Percentiles rank a stretch among this genome's conserved stretches.
Evolutionary conservation across 2,329 filamentous ascomycete species (phyloP).

Genomic region (Colletotrichum sp.): DNA sequence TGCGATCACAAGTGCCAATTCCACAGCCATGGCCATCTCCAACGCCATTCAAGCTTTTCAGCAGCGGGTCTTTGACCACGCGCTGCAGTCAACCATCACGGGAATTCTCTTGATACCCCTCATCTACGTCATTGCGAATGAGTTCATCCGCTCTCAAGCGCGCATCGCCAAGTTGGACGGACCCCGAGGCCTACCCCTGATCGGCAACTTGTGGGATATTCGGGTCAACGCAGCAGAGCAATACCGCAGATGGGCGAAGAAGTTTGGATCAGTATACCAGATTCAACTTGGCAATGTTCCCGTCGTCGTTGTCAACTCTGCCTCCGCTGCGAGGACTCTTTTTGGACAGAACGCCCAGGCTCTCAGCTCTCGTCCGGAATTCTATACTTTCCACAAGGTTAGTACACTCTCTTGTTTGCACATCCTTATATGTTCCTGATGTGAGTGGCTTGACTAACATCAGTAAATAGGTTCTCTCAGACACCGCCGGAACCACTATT

Average conservation of each 20-base stretch:
- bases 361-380: conserved; percentile 59
- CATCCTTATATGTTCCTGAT: not conserved
- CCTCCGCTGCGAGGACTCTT: conserved; percentile 53
- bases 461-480: conserved; percentile 58
- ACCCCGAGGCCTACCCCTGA: conserved; percentile 54
- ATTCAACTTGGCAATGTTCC: conserved; percentile 63
- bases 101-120: conserved; percentile 31
- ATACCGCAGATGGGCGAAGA: conserved; percentile 58
- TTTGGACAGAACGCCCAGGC: conserved; percentile 60
- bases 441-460: no score
- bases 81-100: conserved; percentile 20
- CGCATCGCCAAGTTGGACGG: conserved; percentile 53
- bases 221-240: conserved; percentile 60
- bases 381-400: conserved; percentile 66
- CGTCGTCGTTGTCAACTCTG: conserved; percentile 60
- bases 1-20: not conserved
- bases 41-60: conserved; percentile 25
- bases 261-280: conserved; percentile 57
- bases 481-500: conserved; percentile 71
- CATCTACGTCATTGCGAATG: conserved; percentile 53
- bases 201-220: conserved; percentile 62
- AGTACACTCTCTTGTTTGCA: fast-evolving
- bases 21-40: conserved; percentile 29
- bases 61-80: conserved; percentile 25
- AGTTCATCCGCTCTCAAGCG: conserved; percentile 48